Conservation (phyloP, 1,139 yeast genomes). For the Candida neerlandica region DNA sequence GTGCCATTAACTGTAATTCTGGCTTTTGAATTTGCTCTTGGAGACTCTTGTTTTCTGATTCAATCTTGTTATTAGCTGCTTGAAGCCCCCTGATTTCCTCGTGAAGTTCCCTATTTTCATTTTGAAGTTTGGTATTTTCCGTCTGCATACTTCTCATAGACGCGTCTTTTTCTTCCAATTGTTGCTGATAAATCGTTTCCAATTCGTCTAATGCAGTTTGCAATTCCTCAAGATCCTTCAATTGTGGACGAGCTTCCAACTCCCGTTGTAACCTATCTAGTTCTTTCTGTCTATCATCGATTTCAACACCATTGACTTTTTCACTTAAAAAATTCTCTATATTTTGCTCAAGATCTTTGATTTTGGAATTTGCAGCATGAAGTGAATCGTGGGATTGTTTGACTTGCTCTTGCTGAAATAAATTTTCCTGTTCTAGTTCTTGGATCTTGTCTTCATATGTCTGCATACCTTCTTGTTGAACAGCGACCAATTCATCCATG, state of each 20-base stretch:
- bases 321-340: constrained; percentile 8
- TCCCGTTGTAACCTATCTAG: constrained; percentile 21
- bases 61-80: background rate
- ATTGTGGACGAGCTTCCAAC: constrained; percentile 33
- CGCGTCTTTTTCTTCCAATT: constrained; percentile 31
- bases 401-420: constrained; percentile 15
- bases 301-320: constrained; percentile 16
- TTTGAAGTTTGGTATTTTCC: constrained; percentile 18
- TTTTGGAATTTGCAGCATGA: constrained; percentile 22
- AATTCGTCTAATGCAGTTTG: constrained; percentile 35
- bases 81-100: constrained; percentile 17
- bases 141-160: constrained; percentile 26
- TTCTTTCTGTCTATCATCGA: constrained; percentile 17
- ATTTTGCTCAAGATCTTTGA: constrained; percentile 16
- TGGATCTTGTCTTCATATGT: constrained; percentile 22
- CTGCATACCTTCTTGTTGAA: constrained; percentile 40
- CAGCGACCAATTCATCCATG: constrained; percentile 51
- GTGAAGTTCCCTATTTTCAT: constrained; percentile 19
- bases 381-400: constrained; percentile 16
- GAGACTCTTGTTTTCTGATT: background rate
- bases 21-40: background rate
- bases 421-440: constrained; percentile 16
- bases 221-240: constrained; percentile 33
- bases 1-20: background rate
- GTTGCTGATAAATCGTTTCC: constrained; percentile 33